Evolutionary conservation across 1,284 basidiomycete genomes (phyloP).

Genomic region (Athelia sp.): DNA sequence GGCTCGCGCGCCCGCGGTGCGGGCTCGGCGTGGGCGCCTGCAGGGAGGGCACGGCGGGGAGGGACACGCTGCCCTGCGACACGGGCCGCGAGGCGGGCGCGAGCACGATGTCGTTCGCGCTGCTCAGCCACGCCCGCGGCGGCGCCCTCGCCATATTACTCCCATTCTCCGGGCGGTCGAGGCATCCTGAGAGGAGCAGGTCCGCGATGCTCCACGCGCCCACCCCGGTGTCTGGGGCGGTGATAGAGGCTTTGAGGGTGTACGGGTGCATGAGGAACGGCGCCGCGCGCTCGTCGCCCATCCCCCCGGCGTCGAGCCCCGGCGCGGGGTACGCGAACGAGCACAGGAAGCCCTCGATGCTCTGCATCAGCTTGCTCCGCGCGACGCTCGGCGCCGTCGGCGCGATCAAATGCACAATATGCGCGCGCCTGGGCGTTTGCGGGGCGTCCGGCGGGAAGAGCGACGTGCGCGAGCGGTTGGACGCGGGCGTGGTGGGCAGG

Average conservation of each 20-base stretch:
- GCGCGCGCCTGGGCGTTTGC: slow-evolving; percentile 1
- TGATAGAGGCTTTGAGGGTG: slow-evolving; percentile 25
- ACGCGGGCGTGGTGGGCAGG: slow-evolving; percentile 15
- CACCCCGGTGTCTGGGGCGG: background rate
- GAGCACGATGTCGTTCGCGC: background rate
- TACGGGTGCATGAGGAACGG: slow-evolving; percentile 27
- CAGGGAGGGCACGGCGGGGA: background rate
- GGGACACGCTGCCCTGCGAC: background rate
- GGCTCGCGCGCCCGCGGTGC: too few relatives aligned
- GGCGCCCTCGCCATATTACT: too few relatives aligned
- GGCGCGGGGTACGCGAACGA: slow-evolving; percentile 27
- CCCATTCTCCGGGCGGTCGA: too few relatives aligned
- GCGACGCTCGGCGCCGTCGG: slow-evolving; percentile 9
- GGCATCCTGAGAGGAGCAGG: slow-evolving; percentile 28
- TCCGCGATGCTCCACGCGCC: slow-evolving; percentile 30
- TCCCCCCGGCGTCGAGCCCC: slow-evolving; percentile 7
- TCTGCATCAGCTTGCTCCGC: slow-evolving; percentile 22
- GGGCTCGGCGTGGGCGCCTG: background rate
- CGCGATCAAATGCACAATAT: slow-evolving; percentile 12
- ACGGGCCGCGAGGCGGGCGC: background rate
- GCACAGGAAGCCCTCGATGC: slow-evolving; percentile 31
- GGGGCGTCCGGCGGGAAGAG: too few relatives aligned
- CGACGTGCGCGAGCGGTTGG: slow-evolving; percentile 4
- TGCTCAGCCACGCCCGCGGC: slow-evolving; percentile 1
- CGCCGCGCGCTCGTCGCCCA: slow-evolving; percentile 22